Evolutionary conservation across 768 basidiomycete genomes (phyloP).

Genomic region (Leccinum imitatum): DNA sequence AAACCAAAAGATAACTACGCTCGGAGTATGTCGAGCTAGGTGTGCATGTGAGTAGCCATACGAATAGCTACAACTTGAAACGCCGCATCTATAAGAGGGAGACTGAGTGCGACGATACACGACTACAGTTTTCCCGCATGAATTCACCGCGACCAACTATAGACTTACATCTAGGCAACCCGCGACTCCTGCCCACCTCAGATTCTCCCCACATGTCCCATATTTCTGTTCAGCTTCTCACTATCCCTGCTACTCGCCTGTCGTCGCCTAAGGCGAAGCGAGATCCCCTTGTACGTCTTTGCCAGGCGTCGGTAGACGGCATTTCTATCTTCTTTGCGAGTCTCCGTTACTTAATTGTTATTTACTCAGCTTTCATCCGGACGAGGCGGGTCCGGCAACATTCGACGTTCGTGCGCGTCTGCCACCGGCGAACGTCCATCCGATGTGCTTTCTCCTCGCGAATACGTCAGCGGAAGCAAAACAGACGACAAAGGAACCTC

Average conservation of each 20-base stretch:
- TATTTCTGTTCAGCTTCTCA: not conserved
- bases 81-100: too few relatives aligned
- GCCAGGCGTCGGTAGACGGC: not conserved
- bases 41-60: too few relatives aligned
- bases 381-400: conserved; percentile 26
- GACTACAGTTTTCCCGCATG: not conserved
- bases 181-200: not conserved
- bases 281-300: conserved; percentile 17
- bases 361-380: conserved; percentile 19
- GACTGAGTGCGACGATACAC: too few relatives aligned
- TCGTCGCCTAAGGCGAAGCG: conserved; percentile 6
- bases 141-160: not conserved
- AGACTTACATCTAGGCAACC: not conserved
- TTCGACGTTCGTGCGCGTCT: conserved; percentile 3
- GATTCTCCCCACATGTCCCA: conserved; percentile 12
- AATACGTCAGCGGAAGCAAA: not conserved
- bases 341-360: not conserved
- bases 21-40: too few relatives aligned
- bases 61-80: too few relatives aligned
- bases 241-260: not conserved
- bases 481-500: not conserved
- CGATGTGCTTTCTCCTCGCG: not conserved
- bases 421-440: not conserved
- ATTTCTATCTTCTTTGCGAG: not conserved
- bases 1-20: too few relatives aligned